Percentiles rank a stretch among this genome's conserved stretches.
Conservation (phyloP, 129 eudicot species). For the Artemisia annua region DNA sequence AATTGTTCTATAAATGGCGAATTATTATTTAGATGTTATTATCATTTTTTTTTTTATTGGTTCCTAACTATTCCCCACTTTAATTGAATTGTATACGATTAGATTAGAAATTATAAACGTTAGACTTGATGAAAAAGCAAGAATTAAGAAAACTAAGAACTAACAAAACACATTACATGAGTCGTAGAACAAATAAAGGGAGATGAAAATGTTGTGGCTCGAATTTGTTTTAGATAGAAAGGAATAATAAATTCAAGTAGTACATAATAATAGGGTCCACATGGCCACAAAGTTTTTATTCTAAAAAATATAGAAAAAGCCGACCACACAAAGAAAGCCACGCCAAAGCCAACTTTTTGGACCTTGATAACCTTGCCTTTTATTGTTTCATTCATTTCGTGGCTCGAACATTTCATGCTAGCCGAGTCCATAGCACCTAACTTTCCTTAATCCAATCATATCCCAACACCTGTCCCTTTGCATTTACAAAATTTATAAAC, state of each 20-base stretch:
- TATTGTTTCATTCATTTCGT: background rate
- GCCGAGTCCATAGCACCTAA: background rate
- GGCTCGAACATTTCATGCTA: background rate
- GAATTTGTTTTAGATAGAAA: too few species aligned
- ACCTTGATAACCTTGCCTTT: background rate
- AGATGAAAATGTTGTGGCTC: too few species aligned
- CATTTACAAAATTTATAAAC: background rate
- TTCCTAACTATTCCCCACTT: too few species aligned
- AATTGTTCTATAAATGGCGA: too few species aligned
- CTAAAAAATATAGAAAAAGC: background rate
- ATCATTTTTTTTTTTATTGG: too few species aligned
- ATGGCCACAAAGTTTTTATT: background rate
- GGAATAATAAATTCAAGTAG: too few species aligned
- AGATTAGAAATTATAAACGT: too few species aligned
- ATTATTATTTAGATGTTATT: too few species aligned
- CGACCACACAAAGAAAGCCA: background rate
- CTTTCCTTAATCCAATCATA: background rate
- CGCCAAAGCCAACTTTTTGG: background rate
- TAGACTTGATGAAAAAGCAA: too few species aligned
- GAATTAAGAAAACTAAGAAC: background rate
- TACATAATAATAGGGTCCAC: too few species aligned
- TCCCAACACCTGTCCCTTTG: constrained; percentile 22
- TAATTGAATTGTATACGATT: too few species aligned
- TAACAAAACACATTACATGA: background rate
- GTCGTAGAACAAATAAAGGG: background rate